Percentiles rank a stretch among this genome's conserved stretches.
These are phyloP conservation scores for Phytopythium cucurbitacearum DNA, from an alignment of 352 stramenopile species.

Conservation along the genomic window DNA sequence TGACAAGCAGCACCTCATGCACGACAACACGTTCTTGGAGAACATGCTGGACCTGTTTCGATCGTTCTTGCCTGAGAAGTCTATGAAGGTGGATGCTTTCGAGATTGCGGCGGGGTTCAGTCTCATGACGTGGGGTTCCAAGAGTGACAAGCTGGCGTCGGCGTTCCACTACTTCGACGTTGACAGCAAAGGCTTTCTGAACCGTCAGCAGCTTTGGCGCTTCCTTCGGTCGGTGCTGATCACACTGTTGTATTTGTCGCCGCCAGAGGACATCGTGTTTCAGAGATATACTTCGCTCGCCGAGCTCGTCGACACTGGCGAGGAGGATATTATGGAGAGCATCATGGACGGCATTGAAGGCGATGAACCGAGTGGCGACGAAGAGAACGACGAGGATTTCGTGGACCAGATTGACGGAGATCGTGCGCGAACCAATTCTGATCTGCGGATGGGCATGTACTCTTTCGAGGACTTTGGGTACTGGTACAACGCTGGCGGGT, in stretches of 20 bases:
- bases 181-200: constrained; percentile 75
- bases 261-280: constrained; percentile 48
- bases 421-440: constrained; percentile 36
- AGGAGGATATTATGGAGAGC: constrained; percentile 71
- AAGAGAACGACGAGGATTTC: constrained; percentile 19
- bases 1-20: constrained; percentile 59
- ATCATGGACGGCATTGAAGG: constrained; percentile 59
- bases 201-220: constrained; percentile 76
- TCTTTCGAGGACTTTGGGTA: constrained; percentile 82
- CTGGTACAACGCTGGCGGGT: constrained; percentile 85
- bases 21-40: constrained; percentile 74
- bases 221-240: constrained; percentile 82
- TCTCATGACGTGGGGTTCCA: constrained; percentile 77
- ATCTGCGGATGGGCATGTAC: constrained; percentile 53
- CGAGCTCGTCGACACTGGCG: constrained; percentile 71
- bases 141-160: constrained; percentile 82
- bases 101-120: constrained; percentile 82
- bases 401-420: constrained; percentile 36
- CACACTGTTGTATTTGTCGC: constrained; percentile 67
- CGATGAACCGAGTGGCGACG: constrained; percentile 6
- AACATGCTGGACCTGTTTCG: constrained; percentile 75
- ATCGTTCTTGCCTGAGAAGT: constrained; percentile 64
- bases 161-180: constrained; percentile 85
- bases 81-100: constrained; percentile 67
- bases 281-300: constrained; percentile 58